Evolutionary conservation across 2,329 filamentous ascomycete genomes (phyloP), one percentile per base, ranked within the genome.

Genomic region (Pyricularia pennisetigena): DNA sequence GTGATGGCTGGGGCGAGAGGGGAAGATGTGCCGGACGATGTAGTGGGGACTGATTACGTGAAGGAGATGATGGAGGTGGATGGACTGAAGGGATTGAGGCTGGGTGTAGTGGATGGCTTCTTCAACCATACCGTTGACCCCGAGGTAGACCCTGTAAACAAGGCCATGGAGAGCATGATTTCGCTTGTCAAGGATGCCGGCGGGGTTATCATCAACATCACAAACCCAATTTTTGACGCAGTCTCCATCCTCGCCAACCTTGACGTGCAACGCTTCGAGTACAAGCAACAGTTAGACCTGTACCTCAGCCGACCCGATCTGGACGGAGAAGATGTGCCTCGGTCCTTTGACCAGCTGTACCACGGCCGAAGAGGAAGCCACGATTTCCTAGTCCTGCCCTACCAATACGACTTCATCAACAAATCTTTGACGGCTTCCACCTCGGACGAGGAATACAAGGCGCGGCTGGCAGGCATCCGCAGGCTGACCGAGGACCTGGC

Each of bases 251-350:
- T 74, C 4, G 72, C 78, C 2, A 75, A 75, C 0, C 78, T 85
- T 20, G 88, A 90, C 71, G 85, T 87, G 0, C 88, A 91, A 72
- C 80, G 80, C 10, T 87, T 80, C 73, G 88, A 90, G 72, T 88
- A 85, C 73, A 81, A 83, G 20, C 80, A 88, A 72, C 73, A 77
- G 26, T 80, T 90, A 71, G 79, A 88, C 69, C 69, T 74, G 0
- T 90, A 90, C 72, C 81, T 90, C 0, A 77, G 80, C 30, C 78
- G 78, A 1, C 71, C 80, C 1, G 76, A 75, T 26, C 77, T 83
- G 0, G 71, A 69, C 2, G 69, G 84, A 4, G 65, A 73, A 1
- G 24, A 30, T 2, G 81, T 79, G 49, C 82, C 85, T 0, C 69
- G 69, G 0, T 82, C 78, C 2, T 79, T 88, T 9, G 72, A 76